These are phyloP conservation scores for Scedosporium aurantiacum DNA, from an alignment of 2,329 filamentous ascomycete species.

Conservation along the genomic window DNA sequence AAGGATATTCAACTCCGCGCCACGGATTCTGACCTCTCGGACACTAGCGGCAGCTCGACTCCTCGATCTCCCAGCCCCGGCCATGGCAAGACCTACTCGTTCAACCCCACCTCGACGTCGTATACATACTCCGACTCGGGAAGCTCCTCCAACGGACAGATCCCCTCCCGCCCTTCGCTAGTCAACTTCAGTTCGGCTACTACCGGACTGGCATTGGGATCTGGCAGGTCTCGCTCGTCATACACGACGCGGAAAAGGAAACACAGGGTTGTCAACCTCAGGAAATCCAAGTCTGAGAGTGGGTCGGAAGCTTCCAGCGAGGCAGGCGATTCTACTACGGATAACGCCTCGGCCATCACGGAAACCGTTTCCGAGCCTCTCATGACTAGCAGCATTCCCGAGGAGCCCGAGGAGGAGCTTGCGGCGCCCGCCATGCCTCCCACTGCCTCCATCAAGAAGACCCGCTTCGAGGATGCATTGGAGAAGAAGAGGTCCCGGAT, in stretches of 20 bases:
- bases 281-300: conserved; percentile 46
- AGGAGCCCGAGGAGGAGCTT: conserved; percentile 44
- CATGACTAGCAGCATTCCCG: conserved; percentile 43
- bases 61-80: conserved; percentile 26
- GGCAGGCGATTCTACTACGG: conserved; percentile 35
- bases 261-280: conserved; percentile 70
- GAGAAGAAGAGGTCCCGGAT: conserved; percentile 9
- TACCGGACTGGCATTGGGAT: conserved; percentile 52
- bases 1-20: conserved; percentile 83
- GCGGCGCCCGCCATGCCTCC: conserved; percentile 4
- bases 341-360: conserved; percentile 44
- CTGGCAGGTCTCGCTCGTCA: conserved; percentile 46
- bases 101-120: conserved; percentile 44
- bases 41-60: conserved; percentile 29
- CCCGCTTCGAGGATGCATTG: conserved; percentile 14
- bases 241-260: conserved; percentile 66
- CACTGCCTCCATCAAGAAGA: conserved; percentile 12
- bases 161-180: conserved; percentile 59
- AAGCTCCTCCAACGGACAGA: conserved; percentile 49
- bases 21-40: conserved; percentile 65
- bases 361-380: conserved; percentile 53
- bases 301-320: conserved; percentile 36
- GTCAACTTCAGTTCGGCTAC: conserved; percentile 50
- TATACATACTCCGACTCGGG: conserved; percentile 66
- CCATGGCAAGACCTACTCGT: conserved; percentile 53